Evolutionary conservation across 1,284 basidiomycete species (phyloP), one percentile per base, ranked within the genome.

Genomic region (Cutaneotrichosporon mucoides): DNA sequence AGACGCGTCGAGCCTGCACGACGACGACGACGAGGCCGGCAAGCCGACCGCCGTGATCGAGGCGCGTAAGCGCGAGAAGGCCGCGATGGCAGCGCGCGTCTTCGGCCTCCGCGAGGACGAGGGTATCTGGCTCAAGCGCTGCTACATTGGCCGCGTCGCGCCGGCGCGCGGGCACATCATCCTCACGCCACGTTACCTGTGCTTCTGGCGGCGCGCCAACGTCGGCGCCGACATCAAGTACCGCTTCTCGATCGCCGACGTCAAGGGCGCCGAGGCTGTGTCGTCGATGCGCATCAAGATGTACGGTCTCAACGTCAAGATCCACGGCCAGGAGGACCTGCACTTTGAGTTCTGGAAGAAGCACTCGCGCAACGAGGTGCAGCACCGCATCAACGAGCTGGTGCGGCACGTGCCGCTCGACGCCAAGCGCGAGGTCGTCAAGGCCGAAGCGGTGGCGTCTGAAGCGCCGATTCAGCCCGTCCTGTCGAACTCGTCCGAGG

Each of bases 281-380:
- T 66, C 71, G 6, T 63, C 78, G 4, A 63, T 76, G 33, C 70
- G 77, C 37, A 65, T 79, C 16, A 77, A 76, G n/a, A 72, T 79
- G n/a, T 76, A 82, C 63, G 82, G 82, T 6, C 64, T 87, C 53
- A 68, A 77, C 7, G 65, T 87, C 9, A 77, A 82, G 53, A 74
- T 86, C 10, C 77, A 81, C 42, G 84, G 83, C 10, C 81, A 82
- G 44, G 64, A 73, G 4, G 81, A 83, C 59, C 63, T 86, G 37
- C 75, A 74, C 33, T 82, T 88, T 61, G 79, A 82, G 41, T 86
- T 87, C 71, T 79, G 77, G 64, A 77, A 74, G 8, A 67, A 71
- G 24, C 68, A 75, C 6, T 65, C 76, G 4, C 76, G 85, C 37
- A 81, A 84, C 55, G 82, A 85, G 56, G 83, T 73, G 15, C 64